Evolutionary conservation across 768 basidiomycete species (phyloP).

Genomic region (Lanmaoa rubissima): DNA sequence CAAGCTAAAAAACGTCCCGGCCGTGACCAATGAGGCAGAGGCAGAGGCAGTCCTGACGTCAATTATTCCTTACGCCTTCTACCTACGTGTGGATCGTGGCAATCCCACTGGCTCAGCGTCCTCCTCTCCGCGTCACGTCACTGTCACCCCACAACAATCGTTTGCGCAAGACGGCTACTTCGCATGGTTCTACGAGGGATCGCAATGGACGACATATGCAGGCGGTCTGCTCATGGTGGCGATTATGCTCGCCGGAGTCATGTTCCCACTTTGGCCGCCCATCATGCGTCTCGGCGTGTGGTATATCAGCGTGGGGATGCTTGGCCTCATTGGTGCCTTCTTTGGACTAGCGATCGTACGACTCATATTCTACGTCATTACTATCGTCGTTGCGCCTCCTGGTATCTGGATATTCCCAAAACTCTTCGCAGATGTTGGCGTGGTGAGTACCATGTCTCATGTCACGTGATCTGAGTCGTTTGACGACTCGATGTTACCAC

Average conservation of each 20-base stretch:
- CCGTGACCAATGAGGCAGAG: conserved; percentile 71
- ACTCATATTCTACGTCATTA: conserved; percentile 90
- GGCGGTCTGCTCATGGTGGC: conserved; percentile 90
- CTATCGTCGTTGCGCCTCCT: conserved; percentile 79
- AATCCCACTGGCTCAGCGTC: conserved; percentile 47
- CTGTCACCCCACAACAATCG: conserved; percentile 73
- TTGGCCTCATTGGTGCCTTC: conserved; percentile 87
- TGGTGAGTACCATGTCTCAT: conserved; percentile 58
- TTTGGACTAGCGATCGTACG: conserved; percentile 89
- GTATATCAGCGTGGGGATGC: conserved; percentile 87
- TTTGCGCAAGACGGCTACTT: conserved; percentile 84
- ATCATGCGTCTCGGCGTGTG: conserved; percentile 91
- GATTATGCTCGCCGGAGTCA: conserved; percentile 93
- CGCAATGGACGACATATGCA: conserved; percentile 89
- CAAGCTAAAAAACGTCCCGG: conserved; percentile 79
- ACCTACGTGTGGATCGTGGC: conserved; percentile 86
- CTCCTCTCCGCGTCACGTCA: conserved; percentile 67
- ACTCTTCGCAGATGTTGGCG: conserved; percentile 96
- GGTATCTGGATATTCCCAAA: conserved; percentile 99
- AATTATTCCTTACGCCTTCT: conserved; percentile 84
- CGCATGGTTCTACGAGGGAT: conserved; percentile 96
- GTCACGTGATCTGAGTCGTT: neutral
- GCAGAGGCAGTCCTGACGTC: conserved; percentile 65
- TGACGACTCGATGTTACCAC: neutral
- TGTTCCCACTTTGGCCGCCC: conserved; percentile 99